Base-by-base conservation (phyloP, 805 yeast genomes). In the Cyberlindnera lachancei region DNA sequence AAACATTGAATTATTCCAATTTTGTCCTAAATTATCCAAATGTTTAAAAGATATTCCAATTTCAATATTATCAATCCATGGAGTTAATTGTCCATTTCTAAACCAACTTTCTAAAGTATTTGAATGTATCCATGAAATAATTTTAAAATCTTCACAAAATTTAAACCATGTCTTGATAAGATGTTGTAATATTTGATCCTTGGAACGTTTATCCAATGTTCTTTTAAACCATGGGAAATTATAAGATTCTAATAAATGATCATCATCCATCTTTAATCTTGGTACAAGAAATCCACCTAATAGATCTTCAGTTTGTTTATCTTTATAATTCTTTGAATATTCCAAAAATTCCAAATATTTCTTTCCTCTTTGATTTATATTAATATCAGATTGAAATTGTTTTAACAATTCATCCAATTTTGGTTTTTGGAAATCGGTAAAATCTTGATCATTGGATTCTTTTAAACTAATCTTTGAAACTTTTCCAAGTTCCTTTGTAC, bases 51-150 rank as follows among this genome's bases (percentile, higher is more conserved):
- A 68, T 47, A 75, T 56, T 45, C 75, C 79, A 12, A 73, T 78
- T 54, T 76, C 82, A 21, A 73, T 54, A 45, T 75, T 81, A 27
- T 61, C 59, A 50, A 75, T 82, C 79, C 79, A 76, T 7, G 78
- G 77, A 40, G 76, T 58, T 5, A 62, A 55, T 37, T 70, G 50
- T 1, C 78, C 80, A 48, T 71, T 73, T 66, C 73, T 73, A 42
- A 69, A 67, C 71, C 77, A 76, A 7, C 79, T 77, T 18, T 76
- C 59, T 36, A 77, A 56, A 8, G 80, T 59, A 3, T 84, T 84
- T 51, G 75, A 80, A 5, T 78, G 72, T 21, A 77, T 61, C 81
- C 83, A 78, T 0, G 79, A 66, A 6, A 77, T 41, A 25, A 48
- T 32, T 2, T 64, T 67, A 15, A 64, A 54, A 11, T 61, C 55